phyloP scores from a whole-genome alignment of 805 yeast species.

The Saturnispora kantuleensis region DNA sequence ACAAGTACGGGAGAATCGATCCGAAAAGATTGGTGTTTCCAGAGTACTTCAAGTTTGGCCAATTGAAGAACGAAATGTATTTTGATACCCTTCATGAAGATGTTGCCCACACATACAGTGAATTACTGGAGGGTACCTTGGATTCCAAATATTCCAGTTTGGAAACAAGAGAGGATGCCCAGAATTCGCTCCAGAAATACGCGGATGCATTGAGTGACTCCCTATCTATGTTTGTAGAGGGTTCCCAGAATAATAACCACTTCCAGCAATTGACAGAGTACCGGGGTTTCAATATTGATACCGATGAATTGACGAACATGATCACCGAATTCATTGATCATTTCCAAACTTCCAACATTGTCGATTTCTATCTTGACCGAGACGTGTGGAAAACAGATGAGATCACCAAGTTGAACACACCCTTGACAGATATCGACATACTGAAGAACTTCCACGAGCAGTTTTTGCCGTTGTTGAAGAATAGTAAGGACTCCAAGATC shows the following conservation, averaged over 20 bases:
- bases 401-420: constrained; percentile 1
- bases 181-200: constrained; percentile 1
- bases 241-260: background rate
- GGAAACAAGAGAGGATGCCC: constrained; percentile 18
- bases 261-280: constrained; percentile 5
- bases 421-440: background rate
- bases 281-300: background rate
- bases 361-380: constrained; percentile 2
- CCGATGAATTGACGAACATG: constrained; percentile 5
- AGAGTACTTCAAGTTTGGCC: constrained; percentile 28
- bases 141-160: constrained; percentile 10
- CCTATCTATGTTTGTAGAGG: background rate
- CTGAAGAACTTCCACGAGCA: background rate
- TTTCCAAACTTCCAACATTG: constrained; percentile 3
- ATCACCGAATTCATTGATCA: constrained; percentile 5
- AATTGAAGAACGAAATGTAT: constrained; percentile 42
- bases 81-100: constrained; percentile 17
- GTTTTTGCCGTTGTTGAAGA: constrained; percentile 1
- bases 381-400: constrained; percentile 3
- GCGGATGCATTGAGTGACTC: constrained; percentile 2
- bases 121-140: background rate
- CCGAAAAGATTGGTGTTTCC: constrained; percentile 16
- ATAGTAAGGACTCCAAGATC: background rate
- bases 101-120: background rate
- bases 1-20: constrained; percentile 1